Percentiles rank a stretch among this genome's conserved stretches.
Evolutionary conservation across 1,284 basidiomycete species (phyloP).

Genomic region (Puccinia hordei): DNA sequence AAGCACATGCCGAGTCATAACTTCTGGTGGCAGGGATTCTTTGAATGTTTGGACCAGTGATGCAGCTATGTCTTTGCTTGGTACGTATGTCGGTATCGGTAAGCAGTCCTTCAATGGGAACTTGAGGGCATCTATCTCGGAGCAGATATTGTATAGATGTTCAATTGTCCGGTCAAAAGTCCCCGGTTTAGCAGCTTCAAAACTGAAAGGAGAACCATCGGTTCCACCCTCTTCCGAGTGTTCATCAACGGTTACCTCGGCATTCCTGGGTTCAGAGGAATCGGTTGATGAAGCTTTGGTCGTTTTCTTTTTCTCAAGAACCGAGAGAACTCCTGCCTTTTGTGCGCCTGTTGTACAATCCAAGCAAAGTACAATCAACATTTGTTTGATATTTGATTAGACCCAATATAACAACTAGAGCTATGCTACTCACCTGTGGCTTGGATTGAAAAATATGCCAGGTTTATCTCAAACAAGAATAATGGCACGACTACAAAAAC

Average conservation of each 20-base stretch:
- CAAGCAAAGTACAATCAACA: neutral
- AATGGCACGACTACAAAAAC: slow-evolving; percentile 33
- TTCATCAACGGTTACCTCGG: neutral
- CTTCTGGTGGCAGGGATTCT: slow-evolving; percentile 21
- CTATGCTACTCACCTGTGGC: slow-evolving; percentile 26
- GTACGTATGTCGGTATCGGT: slow-evolving; percentile 6
- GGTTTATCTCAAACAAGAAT: slow-evolving; percentile 46
- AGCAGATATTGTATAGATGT: slow-evolving; percentile 40
- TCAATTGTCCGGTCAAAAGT: slow-evolving; percentile 28
- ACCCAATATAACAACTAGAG: neutral
- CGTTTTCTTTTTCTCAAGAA: slow-evolving; percentile 18
- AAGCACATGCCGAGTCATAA: slow-evolving; percentile 28
- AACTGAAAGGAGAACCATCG: neutral
- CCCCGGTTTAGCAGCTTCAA: slow-evolving; percentile 14
- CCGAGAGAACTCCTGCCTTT: slow-evolving; percentile 12
- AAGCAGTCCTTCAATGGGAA: slow-evolving; percentile 32
- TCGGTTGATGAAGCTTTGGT: neutral
- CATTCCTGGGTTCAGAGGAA: neutral
- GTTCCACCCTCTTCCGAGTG: neutral
- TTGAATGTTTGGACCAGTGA: slow-evolving; percentile 29
- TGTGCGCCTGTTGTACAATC: slow-evolving; percentile 2
- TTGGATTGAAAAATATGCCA: slow-evolving; percentile 45
- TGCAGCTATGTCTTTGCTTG: slow-evolving; percentile 3
- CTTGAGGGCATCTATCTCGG: slow-evolving; percentile 19
- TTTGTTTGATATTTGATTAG: neutral